Evolutionary conservation across 768 basidiomycete genomes (phyloP).

Genomic region (Baorangia bicolor): DNA sequence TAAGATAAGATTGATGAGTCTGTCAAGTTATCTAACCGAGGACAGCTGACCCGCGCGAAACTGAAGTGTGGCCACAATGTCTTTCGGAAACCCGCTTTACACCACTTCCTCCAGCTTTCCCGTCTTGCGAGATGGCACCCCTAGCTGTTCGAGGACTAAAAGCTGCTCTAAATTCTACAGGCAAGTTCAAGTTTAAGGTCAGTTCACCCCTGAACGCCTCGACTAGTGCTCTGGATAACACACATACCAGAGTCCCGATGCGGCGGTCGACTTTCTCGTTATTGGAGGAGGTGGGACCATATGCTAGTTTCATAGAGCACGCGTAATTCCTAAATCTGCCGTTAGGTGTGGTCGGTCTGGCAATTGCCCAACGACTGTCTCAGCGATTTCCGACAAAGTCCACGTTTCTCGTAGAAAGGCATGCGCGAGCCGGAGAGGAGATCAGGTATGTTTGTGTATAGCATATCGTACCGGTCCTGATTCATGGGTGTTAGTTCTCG

Average conservation of each 20-base stretch:
- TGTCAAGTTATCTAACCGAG: constrained; percentile 9
- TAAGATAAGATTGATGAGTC: constrained; percentile 20
- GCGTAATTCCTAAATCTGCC: not conserved
- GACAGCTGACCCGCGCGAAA: not conserved
- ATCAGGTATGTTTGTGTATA: constrained; percentile 54
- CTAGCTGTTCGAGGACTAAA: constrained; percentile 50
- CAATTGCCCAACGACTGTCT: constrained; percentile 74
- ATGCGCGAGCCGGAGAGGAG: constrained; percentile 75
- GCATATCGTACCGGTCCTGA: not conserved
- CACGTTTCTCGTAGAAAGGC: constrained; percentile 81
- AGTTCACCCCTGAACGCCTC: not conserved
- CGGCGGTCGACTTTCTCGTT: constrained; percentile 77
- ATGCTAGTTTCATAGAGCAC: not conserved
- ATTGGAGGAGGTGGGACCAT: constrained; percentile 72
- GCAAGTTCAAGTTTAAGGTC: constrained; percentile 63
- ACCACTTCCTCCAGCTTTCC: not conserved
- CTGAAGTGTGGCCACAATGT: not conserved
- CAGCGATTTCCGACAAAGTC: constrained; percentile 63
- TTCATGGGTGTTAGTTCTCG: constrained; percentile 57
- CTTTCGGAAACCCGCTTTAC: not conserved
- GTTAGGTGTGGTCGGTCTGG: constrained; percentile 82
- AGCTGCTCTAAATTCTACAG: constrained; percentile 60
- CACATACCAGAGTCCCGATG: constrained; percentile 56
- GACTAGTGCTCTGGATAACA: not conserved
- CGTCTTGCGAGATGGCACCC: constrained; percentile 18